Conservation (phyloP, 2,329 filamentous ascomycete genomes). For the Sporothrix brasiliensis region DNA sequence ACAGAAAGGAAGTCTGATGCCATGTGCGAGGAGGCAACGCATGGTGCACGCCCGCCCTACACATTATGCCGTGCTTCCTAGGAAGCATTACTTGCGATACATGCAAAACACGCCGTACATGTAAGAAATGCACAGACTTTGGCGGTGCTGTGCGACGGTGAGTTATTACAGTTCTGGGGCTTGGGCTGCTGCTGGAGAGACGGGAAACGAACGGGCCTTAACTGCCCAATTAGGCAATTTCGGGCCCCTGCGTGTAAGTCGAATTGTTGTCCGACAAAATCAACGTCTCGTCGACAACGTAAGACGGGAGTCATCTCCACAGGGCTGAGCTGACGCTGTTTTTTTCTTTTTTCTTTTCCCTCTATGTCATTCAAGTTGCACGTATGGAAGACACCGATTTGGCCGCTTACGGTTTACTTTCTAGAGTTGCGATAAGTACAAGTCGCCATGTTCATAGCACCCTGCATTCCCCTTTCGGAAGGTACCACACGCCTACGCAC, state of each 20-base stretch:
- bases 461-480: slow-evolving; percentile 12
- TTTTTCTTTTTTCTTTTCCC: too few species aligned
- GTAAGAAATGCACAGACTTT: too few species aligned
- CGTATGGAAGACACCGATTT: too few species aligned
- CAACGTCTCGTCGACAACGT: neutral
- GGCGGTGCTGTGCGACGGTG: too few species aligned
- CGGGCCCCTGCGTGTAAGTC: neutral
- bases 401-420: neutral
- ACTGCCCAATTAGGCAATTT: slow-evolving; percentile 19
- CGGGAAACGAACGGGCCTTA: neutral
- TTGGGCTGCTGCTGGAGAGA: neutral
- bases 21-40: too few species aligned
- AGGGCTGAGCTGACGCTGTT: slow-evolving; percentile 9
- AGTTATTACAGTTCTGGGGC: neutral
- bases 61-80: too few species aligned
- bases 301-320: neutral
- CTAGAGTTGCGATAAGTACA: neutral
- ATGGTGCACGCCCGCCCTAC: too few species aligned
- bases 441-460: too few species aligned
- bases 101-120: too few species aligned
- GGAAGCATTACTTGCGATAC: too few species aligned
- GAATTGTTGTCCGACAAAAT: neutral
- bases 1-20: too few species aligned
- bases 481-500: slow-evolving; percentile 2
- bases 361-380: neutral